Percentiles rank a stretch among this genome's conserved stretches.
Conservation (phyloP, 2,329 filamentous ascomycete genomes). For the Tolypocladium ovalisporum region DNA sequence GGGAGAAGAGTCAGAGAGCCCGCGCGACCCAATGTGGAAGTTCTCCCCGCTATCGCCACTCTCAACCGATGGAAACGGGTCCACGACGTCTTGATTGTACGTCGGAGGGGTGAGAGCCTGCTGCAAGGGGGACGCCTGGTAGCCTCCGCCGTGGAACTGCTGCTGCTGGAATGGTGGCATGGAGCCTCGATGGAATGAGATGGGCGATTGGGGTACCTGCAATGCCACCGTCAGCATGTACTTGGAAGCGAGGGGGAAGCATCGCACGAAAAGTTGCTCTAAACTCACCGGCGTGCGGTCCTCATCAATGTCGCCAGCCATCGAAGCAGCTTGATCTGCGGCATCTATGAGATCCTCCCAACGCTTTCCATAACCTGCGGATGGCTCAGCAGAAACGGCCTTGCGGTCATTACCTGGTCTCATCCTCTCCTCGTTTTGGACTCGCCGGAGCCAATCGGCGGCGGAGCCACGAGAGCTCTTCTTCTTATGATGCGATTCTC, state of each 20-base stretch:
- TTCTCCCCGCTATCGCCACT: constrained; percentile 61
- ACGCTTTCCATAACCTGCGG: constrained; percentile 71
- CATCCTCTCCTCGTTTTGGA: constrained; percentile 52
- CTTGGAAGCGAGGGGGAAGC: background rate
- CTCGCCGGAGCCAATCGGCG: constrained; percentile 50
- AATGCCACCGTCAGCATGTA: background rate
- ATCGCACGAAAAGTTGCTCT: background rate
- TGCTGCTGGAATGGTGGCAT: constrained; percentile 50
- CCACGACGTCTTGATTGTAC: constrained; percentile 53
- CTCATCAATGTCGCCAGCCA: constrained; percentile 82
- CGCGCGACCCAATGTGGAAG: constrained; percentile 58
- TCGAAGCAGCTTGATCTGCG: constrained; percentile 61
- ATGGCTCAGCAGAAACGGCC: constrained; percentile 76
- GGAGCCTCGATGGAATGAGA: constrained; percentile 52
- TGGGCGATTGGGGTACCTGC: constrained; percentile 53
- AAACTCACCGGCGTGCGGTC: constrained; percentile 75
- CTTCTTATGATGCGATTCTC: constrained; percentile 70
- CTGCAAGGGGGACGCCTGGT: constrained; percentile 83
- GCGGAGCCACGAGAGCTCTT: constrained; percentile 62
- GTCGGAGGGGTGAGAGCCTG: constrained; percentile 79
- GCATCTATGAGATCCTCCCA: constrained; percentile 97
- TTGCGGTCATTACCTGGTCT: constrained; percentile 63
- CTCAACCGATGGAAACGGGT: constrained; percentile 86
- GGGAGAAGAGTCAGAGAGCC: constrained; percentile 59
- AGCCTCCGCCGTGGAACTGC: constrained; percentile 53